Conservation (phyloP, 352 stramenopile genomes). For the Pythium guiyangense region DNA sequence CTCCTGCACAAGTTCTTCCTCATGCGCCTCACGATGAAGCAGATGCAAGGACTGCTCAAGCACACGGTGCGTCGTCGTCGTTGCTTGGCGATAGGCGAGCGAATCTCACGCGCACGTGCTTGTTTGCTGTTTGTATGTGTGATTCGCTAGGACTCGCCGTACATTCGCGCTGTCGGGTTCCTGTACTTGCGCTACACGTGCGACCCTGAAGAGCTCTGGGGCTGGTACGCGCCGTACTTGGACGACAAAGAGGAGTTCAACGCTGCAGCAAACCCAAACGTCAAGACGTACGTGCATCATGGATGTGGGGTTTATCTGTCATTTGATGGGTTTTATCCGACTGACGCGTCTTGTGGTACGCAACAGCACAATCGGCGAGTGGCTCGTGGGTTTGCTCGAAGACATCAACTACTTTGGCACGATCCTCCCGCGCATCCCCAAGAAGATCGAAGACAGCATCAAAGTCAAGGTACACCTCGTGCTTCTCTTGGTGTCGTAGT, state of each 20-base stretch:
- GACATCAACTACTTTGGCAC: constrained; percentile 97
- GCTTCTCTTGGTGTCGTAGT: background rate
- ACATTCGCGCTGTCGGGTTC: constrained; percentile 96
- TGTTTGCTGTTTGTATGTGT: too few species aligned
- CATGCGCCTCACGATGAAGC: constrained; percentile 93
- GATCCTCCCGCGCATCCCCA: constrained; percentile 94
- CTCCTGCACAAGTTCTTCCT: constrained; percentile 96
- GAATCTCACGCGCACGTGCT: too few species aligned
- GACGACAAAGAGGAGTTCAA: constrained; percentile 94
- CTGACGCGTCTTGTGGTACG: constrained; percentile 2
- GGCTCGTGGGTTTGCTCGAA: constrained; percentile 86
- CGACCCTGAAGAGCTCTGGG: constrained; percentile 91
- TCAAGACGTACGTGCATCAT: constrained; percentile 56
- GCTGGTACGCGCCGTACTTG: constrained; percentile 94
- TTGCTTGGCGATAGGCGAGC: too few species aligned
- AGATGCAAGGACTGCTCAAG: constrained; percentile 95
- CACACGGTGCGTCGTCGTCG: constrained; percentile 47
- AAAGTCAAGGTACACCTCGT: constrained; percentile 89
- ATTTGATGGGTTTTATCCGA: too few species aligned
- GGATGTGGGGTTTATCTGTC: background rate
- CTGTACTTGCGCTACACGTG: constrained; percentile 97
- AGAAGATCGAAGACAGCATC: constrained; percentile 94
- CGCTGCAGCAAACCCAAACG: constrained; percentile 72
- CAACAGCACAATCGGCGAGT: constrained; percentile 91
- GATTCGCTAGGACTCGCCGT: constrained; percentile 96